Conservation (phyloP, 371 early-diverging fungal species). For the Apophysomyces trapeziformis region DNA sequence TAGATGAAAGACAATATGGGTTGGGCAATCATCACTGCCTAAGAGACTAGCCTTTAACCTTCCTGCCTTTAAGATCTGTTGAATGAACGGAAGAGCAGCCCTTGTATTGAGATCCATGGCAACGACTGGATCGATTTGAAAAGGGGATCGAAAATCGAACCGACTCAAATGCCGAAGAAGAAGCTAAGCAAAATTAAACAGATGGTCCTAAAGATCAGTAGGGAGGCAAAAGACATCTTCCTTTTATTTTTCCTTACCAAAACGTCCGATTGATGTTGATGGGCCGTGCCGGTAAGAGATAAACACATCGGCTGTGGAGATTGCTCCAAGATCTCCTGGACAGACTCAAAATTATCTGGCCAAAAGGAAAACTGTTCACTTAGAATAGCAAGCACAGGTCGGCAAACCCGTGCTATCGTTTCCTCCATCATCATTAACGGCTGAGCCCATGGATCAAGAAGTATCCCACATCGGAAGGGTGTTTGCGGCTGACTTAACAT, state of each 20-base stretch:
- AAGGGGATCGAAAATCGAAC: constrained; percentile 30
- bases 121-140: constrained; percentile 28
- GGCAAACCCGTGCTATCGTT: constrained; percentile 15
- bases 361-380: constrained; percentile 40
- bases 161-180: constrained; percentile 20
- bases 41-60: neutral
- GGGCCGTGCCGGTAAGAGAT: constrained; percentile 25
- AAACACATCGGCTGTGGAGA: constrained; percentile 16
- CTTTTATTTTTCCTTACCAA: constrained; percentile 11
- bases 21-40: neutral
- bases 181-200: neutral
- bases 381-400: constrained; percentile 45
- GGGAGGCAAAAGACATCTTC: neutral
- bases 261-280: constrained; percentile 30
- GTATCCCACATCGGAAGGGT: constrained; percentile 42
- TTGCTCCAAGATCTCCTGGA: constrained; percentile 25
- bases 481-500: constrained; percentile 20
- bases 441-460: constrained; percentile 54
- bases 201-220: neutral
- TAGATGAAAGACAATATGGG: neutral
- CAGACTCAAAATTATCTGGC: constrained; percentile 35
- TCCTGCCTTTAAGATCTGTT: constrained; percentile 12
- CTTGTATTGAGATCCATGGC: constrained; percentile 27
- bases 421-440: constrained; percentile 30
- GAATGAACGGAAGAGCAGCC: constrained; percentile 27